Evolutionary conservation across 176 grass and related monocot species (phyloP).

Genomic region (Canna indica): DNA sequence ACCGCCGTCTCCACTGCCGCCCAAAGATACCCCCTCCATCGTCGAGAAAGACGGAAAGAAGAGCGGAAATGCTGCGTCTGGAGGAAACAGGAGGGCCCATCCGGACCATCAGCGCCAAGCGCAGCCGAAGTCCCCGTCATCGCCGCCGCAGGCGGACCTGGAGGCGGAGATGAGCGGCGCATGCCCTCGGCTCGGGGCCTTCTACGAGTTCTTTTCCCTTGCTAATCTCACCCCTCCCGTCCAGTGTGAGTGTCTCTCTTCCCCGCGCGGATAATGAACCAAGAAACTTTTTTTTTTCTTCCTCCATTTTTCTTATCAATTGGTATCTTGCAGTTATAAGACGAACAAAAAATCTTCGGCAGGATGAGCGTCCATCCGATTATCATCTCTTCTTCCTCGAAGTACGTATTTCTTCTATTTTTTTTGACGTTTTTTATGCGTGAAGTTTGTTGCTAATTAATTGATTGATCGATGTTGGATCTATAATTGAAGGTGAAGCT

Average conservation of each 20-base stretch:
- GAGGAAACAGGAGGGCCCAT: conserved; percentile 6
- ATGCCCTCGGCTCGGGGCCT: conserved; percentile 78
- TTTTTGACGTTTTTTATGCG: neutral
- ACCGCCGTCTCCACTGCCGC: conserved; percentile 18
- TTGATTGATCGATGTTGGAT: neutral
- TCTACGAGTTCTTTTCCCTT: conserved; percentile 99
- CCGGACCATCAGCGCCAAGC: neutral
- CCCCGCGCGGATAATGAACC: neutral
- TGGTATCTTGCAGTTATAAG: conserved; percentile 50
- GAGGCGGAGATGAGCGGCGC: conserved; percentile 88
- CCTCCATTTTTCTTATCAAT: neutral
- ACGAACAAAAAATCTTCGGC: conserved; percentile 49
- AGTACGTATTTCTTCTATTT: conserved; percentile 16
- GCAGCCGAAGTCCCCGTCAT: neutral
- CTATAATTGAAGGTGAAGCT: conserved; percentile 56
- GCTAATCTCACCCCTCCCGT: conserved; percentile 78
- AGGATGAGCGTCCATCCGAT: conserved; percentile 66
- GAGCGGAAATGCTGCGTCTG: neutral
- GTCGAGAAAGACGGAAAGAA: conserved; percentile 3
- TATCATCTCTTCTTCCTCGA: conserved; percentile 95
- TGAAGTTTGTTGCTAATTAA: neutral
- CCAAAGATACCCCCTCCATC: conserved; percentile 30
- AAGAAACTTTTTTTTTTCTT: neutral
- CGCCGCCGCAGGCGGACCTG: conserved; percentile 27
- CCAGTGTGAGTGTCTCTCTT: conserved; percentile 37